phyloP scores from a whole-genome alignment of 371 early-diverging fungal genomes.

The Mortierella sp. region DNA sequence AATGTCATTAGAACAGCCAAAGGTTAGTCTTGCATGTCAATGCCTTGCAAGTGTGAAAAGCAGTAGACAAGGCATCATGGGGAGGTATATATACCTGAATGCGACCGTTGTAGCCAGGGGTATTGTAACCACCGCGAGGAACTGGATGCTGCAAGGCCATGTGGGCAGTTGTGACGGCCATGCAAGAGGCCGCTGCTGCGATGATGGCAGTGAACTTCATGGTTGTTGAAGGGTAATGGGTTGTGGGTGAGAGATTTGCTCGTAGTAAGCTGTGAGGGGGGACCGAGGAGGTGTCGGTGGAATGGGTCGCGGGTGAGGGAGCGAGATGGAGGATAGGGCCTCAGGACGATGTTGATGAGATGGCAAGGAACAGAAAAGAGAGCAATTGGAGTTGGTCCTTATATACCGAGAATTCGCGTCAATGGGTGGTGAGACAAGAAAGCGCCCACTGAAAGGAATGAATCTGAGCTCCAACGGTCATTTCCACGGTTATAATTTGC shows the following conservation, averaged over 20 bases:
- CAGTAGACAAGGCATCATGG: not conserved
- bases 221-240: not conserved
- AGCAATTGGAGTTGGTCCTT: too few relatives aligned
- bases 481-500: too few relatives aligned
- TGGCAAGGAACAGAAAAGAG: not conserved
- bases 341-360: not conserved
- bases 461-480: too few relatives aligned
- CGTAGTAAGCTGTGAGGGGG: not conserved
- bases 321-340: not conserved
- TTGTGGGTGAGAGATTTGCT: not conserved
- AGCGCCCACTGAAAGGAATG: too few relatives aligned
- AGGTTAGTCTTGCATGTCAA: not conserved
- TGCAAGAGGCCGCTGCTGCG: constrained; percentile 20
- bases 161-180: constrained; percentile 43
- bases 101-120: constrained; percentile 41
- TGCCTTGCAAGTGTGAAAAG: too few relatives aligned
- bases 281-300: constrained; percentile 1
- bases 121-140: constrained; percentile 45
- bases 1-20: too few relatives aligned
- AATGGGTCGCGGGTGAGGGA: not conserved
- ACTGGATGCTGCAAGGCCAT: constrained; percentile 25
- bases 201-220: constrained; percentile 44
- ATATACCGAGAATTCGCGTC: too few relatives aligned
- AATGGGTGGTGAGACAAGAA: too few relatives aligned
- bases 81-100: constrained; percentile 25